Percentiles rank a stretch among this genome's conserved stretches.
Conservation (phyloP, 192 early-diverging fungal species). For the Entomortierella parvispora region DNA sequence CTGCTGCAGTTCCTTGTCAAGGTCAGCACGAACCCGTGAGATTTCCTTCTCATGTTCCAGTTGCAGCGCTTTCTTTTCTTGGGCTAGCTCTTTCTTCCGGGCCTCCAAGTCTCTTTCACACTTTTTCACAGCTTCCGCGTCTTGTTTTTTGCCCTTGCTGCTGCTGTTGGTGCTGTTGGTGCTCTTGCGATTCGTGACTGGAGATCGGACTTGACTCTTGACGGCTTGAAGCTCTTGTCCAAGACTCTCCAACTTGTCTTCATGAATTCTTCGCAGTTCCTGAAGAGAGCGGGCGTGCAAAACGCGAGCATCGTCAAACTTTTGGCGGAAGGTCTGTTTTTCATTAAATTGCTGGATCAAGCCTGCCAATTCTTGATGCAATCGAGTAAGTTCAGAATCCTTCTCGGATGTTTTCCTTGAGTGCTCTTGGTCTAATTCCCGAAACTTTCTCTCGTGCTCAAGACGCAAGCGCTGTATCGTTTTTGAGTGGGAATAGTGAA, state of each 20-base stretch:
- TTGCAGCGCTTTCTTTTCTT: conserved; percentile 6
- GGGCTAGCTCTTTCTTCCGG: conserved; percentile 7
- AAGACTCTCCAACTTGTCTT: conserved; percentile 29
- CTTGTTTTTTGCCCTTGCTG: not conserved
- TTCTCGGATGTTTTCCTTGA: conserved; percentile 1
- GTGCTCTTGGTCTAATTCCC: conserved; percentile 5
- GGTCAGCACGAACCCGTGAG: conserved; percentile 1
- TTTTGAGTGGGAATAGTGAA: not conserved
- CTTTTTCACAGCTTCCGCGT: conserved; percentile 6
- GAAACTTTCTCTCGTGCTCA: conserved; percentile 16
- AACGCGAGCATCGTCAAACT: conserved; percentile 12
- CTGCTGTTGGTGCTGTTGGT: not conserved
- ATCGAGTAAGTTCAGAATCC: conserved; percentile 7
- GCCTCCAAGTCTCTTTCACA: conserved; percentile 23
- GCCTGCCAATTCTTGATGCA: conserved; percentile 10
- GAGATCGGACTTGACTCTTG: conserved; percentile 10
- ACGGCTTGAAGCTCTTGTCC: conserved; percentile 29
- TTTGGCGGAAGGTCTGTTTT: conserved; percentile 1
- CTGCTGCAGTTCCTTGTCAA: conserved; percentile 10
- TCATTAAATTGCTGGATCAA: conserved; percentile 12
- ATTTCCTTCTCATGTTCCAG: conserved; percentile 17
- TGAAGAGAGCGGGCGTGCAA: conserved; percentile 27
- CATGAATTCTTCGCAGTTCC: conserved; percentile 41
- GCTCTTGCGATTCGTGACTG: too few species aligned
- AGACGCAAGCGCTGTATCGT: conserved; percentile 15